A percentile compares a stretch with the other conserved stretches of the same genome.
Conservation (phyloP, 768 basidiomycete genomes). For the Podaxis carcinomalis region DNA sequence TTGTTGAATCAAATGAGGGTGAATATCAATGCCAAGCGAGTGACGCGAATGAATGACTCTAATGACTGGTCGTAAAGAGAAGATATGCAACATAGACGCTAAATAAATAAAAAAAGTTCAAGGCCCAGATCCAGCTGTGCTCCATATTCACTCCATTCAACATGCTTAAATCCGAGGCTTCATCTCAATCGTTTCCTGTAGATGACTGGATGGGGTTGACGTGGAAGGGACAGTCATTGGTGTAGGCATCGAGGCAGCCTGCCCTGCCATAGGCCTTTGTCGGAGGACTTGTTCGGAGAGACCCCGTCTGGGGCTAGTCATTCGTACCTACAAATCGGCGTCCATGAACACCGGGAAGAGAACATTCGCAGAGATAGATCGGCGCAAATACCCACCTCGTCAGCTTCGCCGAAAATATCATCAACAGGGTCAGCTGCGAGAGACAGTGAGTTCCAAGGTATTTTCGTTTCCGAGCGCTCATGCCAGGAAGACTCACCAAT, state of each 20-base stretch:
- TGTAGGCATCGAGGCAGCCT: conserved; percentile 10
- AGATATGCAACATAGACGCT: not conserved
- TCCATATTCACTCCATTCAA: not conserved
- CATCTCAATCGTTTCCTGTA: conserved; percentile 31
- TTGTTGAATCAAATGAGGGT: not conserved
- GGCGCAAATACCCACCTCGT: conserved; percentile 20
- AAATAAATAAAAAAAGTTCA: not conserved
- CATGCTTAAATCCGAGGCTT: conserved; percentile 19
- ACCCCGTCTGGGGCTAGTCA: conserved; percentile 30
- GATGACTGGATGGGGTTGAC: conserved; percentile 8
- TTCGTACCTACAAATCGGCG: conserved; percentile 24
- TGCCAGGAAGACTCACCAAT: conserved; percentile 33
- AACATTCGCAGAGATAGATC: conserved; percentile 2
- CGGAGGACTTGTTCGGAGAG: conserved; percentile 18
- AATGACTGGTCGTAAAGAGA: not conserved
- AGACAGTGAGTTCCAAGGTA: not conserved
- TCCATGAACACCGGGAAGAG: conserved; percentile 4
- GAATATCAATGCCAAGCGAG: not conserved
- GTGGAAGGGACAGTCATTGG: not conserved
- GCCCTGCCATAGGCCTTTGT: conserved; percentile 11
- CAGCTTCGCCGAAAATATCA: conserved; percentile 41
- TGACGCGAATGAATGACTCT: not conserved
- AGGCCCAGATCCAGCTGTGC: not conserved
- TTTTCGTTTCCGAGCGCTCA: not conserved
- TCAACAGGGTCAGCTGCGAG: conserved; percentile 27